Evolutionary conservation across 148 eudicot genomes (phyloP), one percentile per base, ranked within the genome.

Genomic region (Amaranthus hypochondriacus): DNA sequence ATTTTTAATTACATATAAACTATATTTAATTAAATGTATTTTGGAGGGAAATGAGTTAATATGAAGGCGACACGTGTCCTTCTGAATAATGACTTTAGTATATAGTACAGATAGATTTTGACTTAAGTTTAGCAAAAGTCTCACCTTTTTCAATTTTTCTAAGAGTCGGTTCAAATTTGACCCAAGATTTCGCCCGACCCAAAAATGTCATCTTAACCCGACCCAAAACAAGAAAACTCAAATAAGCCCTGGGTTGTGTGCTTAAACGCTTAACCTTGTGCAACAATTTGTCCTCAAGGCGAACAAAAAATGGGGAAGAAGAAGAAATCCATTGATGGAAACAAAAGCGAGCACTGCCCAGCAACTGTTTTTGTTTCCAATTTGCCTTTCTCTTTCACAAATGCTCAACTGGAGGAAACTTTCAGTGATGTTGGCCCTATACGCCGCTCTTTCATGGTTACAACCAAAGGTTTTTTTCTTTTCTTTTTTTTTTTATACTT

Each of bases 401-500:
- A 79, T 44, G 42, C 93, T 49, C 96, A 88, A 84, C 83, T 92
- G 6, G 97, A 92, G 78, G 96, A 95, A 60, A 64, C 88, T 9
- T 95, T 95, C 76, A 95, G 93, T 66, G 98, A 95, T 75, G 89
- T 95, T 51, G 98, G 96, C 49, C 98, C 98, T 0, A 85, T 90
- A 11, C 79, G 96, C 52, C 86, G 97, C 66, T 92, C 97, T 74
- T 94, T 91, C 82, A 87, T 88, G 90, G 98, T 94, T 78, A 80
- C 86, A 9, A 83, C 87, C 51, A 92, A 91, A 76, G 98, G 98
- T 94, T 55, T 51, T 52, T 28, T 46, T 14, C 14, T 47, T 65
- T 4, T 28, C 39, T 28, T 28, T 28, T 28, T 28, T 28, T 28
- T 28, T 28, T 28, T 28, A 28, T 28, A 28, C 2, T 28, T 28